phyloP scores from a whole-genome alignment of 2,329 filamentous ascomycete genomes.

The Chaetomiaceae sp. region DNA sequence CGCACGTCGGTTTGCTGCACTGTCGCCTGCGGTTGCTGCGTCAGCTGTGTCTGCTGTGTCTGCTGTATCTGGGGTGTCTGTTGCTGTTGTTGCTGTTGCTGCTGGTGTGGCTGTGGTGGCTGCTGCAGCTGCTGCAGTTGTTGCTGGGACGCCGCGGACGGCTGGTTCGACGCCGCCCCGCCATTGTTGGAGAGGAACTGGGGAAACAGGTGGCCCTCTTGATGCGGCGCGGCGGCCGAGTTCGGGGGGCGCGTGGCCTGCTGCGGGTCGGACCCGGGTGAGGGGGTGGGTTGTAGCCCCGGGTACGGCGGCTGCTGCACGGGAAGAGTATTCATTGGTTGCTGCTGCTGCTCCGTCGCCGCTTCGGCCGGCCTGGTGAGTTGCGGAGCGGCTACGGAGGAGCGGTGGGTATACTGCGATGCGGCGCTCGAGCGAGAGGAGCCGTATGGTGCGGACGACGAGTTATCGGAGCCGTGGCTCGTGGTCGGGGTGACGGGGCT shows the following conservation, averaged over 20 bases:
- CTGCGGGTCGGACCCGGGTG: slow-evolving; percentile 51
- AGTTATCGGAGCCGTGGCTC: slow-evolving; percentile 14
- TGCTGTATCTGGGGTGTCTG: slow-evolving; percentile 22
- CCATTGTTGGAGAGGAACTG: slow-evolving; percentile 22
- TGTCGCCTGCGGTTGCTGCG: slow-evolving; percentile 31
- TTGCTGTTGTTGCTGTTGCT: slow-evolving; percentile 21
- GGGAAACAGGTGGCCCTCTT: slow-evolving; percentile 36
- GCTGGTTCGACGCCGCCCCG: slow-evolving; percentile 18
- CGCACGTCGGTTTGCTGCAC: slow-evolving; percentile 40
- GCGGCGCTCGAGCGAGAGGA: slow-evolving; percentile 23
- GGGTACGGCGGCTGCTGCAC: slow-evolving; percentile 29
- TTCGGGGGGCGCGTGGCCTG: slow-evolving; percentile 79
- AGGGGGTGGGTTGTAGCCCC: slow-evolving; percentile 30
- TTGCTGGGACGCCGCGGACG: slow-evolving; percentile 37
- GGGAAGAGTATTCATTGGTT: slow-evolving; percentile 32
- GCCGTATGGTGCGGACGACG: slow-evolving; percentile 34
- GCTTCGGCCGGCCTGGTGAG: slow-evolving; percentile 31
- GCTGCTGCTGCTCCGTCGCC: slow-evolving; percentile 22
- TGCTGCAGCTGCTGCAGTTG: slow-evolving; percentile 22
- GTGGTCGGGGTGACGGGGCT: slow-evolving; percentile 43
- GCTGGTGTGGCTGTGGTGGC: slow-evolving; percentile 10
- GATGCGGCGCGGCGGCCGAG: slow-evolving; percentile 63
- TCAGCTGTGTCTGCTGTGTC: slow-evolving; percentile 8
- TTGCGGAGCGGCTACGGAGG: slow-evolving; percentile 10
- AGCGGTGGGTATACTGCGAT: slow-evolving; percentile 10